phyloP scores from a whole-genome alignment of 257 asterid species.

The Capsicum baccatum region DNA sequence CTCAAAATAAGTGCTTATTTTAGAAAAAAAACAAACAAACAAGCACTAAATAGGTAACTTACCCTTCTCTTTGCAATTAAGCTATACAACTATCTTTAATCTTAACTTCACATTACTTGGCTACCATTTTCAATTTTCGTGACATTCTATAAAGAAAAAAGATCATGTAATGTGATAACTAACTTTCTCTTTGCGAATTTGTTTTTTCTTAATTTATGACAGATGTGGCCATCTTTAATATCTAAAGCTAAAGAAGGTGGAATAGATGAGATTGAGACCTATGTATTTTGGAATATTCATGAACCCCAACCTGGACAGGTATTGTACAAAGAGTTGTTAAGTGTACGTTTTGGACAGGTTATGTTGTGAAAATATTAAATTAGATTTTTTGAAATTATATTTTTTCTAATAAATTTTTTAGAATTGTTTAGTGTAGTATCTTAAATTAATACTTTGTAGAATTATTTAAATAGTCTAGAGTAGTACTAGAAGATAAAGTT shows the following conservation, averaged over 20 bases:
- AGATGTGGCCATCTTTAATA: slow-evolving; percentile 92
- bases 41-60: too few relatives aligned
- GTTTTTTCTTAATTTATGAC: neutral
- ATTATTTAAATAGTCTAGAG: too few relatives aligned
- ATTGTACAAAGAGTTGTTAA: neutral
- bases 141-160: neutral
- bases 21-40: too few relatives aligned
- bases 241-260: slow-evolving; percentile 81
- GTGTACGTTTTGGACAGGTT: too few relatives aligned
- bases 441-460: too few relatives aligned
- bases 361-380: too few relatives aligned
- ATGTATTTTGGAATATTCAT: slow-evolving; percentile 87
- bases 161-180: neutral
- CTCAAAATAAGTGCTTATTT: too few relatives aligned
- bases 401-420: too few relatives aligned
- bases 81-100: neutral
- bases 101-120: neutral
- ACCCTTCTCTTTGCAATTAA: neutral
- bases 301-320: slow-evolving; percentile 82
- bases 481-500: too few relatives aligned
- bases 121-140: neutral
- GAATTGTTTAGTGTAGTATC: too few relatives aligned
- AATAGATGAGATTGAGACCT: slow-evolving; percentile 73
- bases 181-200: neutral
- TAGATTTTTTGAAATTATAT: too few relatives aligned